Evolutionary conservation across 768 basidiomycete genomes (phyloP).

Genomic region (Peribolospora kevripleyi): DNA sequence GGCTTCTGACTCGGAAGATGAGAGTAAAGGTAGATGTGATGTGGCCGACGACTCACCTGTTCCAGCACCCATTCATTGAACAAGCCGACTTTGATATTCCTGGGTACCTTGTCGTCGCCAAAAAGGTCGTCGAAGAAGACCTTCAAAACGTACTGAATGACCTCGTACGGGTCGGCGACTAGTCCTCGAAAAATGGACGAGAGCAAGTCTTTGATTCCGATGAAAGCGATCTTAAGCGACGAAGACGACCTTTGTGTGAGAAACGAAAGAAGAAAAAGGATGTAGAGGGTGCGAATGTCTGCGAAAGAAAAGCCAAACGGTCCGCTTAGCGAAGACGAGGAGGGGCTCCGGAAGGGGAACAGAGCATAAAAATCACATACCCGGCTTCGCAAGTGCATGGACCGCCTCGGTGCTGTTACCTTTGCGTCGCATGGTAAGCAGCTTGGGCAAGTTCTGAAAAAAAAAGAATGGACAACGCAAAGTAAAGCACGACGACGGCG

Average conservation of each 20-base stretch:
- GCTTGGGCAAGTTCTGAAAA: neutral
- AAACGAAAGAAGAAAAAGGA: neutral
- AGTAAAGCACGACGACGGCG: neutral
- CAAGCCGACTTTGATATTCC: slow-evolving; percentile 1
- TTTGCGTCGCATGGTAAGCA: neutral
- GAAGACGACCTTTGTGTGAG: neutral
- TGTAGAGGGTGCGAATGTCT: slow-evolving; percentile 5
- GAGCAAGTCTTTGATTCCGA: slow-evolving; percentile 3
- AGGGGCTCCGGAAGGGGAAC: neutral
- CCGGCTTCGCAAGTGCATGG: neutral
- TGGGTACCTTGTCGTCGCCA: neutral
- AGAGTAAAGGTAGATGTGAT: no score
- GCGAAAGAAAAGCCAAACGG: neutral
- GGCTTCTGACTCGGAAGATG: no score
- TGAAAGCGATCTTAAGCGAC: slow-evolving; percentile 4
- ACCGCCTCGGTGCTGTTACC: neutral
- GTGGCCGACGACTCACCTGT: no score
- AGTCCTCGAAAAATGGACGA: slow-evolving; percentile 1
- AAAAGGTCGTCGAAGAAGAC: neutral
- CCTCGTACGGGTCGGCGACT: neutral
- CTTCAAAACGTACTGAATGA: slow-evolving; percentile 3
- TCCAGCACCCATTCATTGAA: slow-evolving; percentile 1
- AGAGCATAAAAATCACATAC: neutral
- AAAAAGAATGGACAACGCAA: neutral
- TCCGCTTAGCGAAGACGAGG: no score